Conservation (phyloP, 257 asterid species). For the Penstemon eatonii region DNA sequence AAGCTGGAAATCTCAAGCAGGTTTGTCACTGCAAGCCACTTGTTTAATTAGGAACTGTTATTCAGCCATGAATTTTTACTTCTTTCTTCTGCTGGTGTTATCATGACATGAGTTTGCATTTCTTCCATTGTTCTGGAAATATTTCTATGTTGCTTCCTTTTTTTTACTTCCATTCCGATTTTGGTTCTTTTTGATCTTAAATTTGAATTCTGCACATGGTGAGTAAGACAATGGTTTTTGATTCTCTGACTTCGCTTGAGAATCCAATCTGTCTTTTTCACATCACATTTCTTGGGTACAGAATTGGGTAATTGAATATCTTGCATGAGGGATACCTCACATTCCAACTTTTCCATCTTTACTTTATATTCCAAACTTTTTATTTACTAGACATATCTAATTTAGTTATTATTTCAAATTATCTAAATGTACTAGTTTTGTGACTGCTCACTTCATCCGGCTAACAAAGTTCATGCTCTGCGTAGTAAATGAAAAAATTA, state of each 20-base stretch:
- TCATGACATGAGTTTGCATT: slow-evolving; percentile 1
- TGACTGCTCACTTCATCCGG: neutral
- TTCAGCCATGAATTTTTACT: neutral
- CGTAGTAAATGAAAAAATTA: neutral
- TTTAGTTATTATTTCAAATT: slow-evolving; percentile 22
- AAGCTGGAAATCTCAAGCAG: slow-evolving; percentile 41
- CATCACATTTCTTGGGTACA: neutral
- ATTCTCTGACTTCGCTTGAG: neutral
- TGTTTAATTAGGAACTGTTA: neutral
- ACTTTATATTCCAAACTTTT: neutral
- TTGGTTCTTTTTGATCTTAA: neutral
- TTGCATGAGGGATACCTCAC: neutral
- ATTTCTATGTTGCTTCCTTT: neutral
- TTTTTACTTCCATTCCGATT: neutral
- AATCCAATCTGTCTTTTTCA: slow-evolving; percentile 6
- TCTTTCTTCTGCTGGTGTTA: neutral
- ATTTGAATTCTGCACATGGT: neutral
- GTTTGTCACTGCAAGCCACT: slow-evolving; percentile 31
- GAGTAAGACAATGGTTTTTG: neutral
- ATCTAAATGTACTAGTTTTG: neutral
- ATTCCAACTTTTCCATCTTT: neutral
- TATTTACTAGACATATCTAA: slow-evolving; percentile 20
- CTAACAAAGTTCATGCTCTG: neutral
- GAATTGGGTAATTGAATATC: neutral
- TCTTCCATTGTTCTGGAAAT: neutral